phyloP scores from a whole-genome alignment of 371 early-diverging fungal genomes.

The Haplosporangium sp. region DNA sequence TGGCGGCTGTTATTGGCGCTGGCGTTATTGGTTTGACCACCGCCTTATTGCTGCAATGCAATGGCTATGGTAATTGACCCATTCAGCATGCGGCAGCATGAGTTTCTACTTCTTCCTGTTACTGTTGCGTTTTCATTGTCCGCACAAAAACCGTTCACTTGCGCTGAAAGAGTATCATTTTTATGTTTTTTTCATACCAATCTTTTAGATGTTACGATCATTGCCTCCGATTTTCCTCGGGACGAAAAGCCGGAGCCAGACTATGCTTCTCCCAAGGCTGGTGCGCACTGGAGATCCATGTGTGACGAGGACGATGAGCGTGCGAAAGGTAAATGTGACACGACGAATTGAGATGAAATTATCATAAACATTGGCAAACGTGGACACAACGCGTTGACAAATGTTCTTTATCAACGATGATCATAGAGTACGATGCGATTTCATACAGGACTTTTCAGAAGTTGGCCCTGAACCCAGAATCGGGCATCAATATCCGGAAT shows the following conservation, averaged over 20 bases:
- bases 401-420: not conserved
- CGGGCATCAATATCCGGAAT: conserved; percentile 45
- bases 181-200: not conserved
- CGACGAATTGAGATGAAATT: not conserved
- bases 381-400: not conserved
- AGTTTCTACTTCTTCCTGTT: not conserved
- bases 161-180: not conserved
- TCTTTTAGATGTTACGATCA: conserved; percentile 60
- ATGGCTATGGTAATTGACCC: conserved; percentile 55
- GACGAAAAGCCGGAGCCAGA: conserved; percentile 57
- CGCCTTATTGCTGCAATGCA: conserved; percentile 63
- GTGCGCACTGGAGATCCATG: conserved; percentile 78
- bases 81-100: no score
- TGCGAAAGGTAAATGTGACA: conserved; percentile 21
- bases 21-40: conserved; percentile 82
- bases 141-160: not conserved
- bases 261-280: conserved; percentile 83
- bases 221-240: conserved; percentile 70
- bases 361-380: not conserved
- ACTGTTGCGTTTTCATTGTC: not conserved
- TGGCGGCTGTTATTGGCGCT: conserved; percentile 70
- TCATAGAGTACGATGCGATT: conserved; percentile 36
- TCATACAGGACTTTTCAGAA: conserved; percentile 47
- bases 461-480: conserved; percentile 33
- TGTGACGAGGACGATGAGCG: conserved; percentile 64